Percentiles rank a stretch among this genome's conserved stretches.
Conservation (phyloP, 1,284 basidiomycete genomes). For the Lentinus polychrous region DNA sequence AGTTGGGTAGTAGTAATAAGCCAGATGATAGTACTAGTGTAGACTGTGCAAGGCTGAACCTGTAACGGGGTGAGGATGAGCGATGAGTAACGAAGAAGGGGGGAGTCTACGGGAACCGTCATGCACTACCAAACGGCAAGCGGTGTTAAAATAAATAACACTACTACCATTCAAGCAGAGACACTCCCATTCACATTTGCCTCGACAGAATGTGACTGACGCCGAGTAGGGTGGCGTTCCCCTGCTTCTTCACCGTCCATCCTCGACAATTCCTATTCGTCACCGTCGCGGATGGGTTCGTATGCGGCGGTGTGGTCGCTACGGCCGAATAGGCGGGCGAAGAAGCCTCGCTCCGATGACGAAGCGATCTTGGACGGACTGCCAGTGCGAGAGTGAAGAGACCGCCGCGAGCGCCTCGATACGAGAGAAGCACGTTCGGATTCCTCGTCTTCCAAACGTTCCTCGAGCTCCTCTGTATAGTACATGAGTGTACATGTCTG, state of each 20-base stretch:
- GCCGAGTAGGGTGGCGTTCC: slow-evolving; percentile 8
- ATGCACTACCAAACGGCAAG: slow-evolving; percentile 12
- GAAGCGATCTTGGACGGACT: slow-evolving; percentile 13
- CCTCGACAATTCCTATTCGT: slow-evolving; percentile 70
- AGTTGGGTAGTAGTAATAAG: too few relatives aligned
- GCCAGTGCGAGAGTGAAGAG: slow-evolving; percentile 21
- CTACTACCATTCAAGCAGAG: slow-evolving; percentile 9
- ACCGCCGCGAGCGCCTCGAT: slow-evolving; percentile 32
- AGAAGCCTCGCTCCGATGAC: slow-evolving; percentile 30
- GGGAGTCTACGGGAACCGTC: background rate
- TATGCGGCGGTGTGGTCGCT: slow-evolving; percentile 38
- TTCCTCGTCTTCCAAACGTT: slow-evolving; percentile 59
- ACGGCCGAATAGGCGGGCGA: slow-evolving; percentile 47
- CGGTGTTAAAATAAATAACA: slow-evolving; percentile 5
- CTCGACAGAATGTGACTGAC: background rate
- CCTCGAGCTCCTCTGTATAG: slow-evolving; percentile 47
- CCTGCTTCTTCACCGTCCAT: slow-evolving; percentile 31
- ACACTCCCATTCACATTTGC: slow-evolving; percentile 12
- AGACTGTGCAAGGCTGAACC: background rate
- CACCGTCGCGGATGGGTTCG: slow-evolving; percentile 42
- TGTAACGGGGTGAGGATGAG: slow-evolving; percentile 12
- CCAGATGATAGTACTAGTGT: slow-evolving; percentile 1
- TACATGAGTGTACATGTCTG: background rate
- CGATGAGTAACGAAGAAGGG: background rate
- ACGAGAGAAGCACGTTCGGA: slow-evolving; percentile 62